phyloP scores from a whole-genome alignment of 2,329 filamentous ascomycete genomes.

The Arthrobotrys sinensis region DNA sequence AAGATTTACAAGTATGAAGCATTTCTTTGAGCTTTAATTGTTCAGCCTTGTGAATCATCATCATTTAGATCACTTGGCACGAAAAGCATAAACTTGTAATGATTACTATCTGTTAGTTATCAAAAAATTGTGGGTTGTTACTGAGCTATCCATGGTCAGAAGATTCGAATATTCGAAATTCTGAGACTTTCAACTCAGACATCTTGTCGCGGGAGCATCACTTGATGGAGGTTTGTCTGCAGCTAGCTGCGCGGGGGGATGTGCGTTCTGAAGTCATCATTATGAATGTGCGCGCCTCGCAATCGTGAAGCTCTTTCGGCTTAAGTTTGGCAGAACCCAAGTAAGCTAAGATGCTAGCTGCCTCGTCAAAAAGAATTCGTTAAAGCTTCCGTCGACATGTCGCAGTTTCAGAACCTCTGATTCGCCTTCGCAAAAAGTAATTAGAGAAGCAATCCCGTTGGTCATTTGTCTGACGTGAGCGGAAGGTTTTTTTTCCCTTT shows the following conservation, averaged over 20 bases:
- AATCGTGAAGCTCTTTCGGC: not conserved
- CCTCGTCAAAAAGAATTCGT: slow-evolving; percentile 18
- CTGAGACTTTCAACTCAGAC: slow-evolving; percentile 37
- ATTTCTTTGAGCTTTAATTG: not conserved
- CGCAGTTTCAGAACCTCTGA: slow-evolving; percentile 15
- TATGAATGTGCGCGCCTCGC: not conserved
- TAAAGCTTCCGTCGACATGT: slow-evolving; percentile 20
- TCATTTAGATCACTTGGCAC: slow-evolving; percentile 42
- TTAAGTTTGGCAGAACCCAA: not conserved
- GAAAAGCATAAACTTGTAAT: slow-evolving; percentile 34
- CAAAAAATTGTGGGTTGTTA: not conserved
- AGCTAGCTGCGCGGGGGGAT: not conserved
- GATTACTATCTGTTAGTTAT: slow-evolving; percentile 45
- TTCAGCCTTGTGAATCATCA: slow-evolving; percentile 60
- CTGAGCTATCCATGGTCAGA: not conserved
- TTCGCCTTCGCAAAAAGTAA: slow-evolving; percentile 44
- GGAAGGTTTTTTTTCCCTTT: slow-evolving; percentile 22
- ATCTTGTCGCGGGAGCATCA: slow-evolving; percentile 17
- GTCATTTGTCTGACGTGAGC: slow-evolving; percentile 59
- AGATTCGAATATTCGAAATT: slow-evolving; percentile 35
- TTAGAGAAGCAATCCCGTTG: slow-evolving; percentile 9
- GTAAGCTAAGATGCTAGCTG: not conserved
- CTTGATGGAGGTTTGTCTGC: slow-evolving; percentile 35
- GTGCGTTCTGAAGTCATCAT: slow-evolving; percentile 33
- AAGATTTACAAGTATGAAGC: not conserved